Evolutionary conservation across 2,329 filamentous ascomycete genomes (phyloP), one percentile per base, ranked within the genome.

Genomic region (Xylaria sp.): DNA sequence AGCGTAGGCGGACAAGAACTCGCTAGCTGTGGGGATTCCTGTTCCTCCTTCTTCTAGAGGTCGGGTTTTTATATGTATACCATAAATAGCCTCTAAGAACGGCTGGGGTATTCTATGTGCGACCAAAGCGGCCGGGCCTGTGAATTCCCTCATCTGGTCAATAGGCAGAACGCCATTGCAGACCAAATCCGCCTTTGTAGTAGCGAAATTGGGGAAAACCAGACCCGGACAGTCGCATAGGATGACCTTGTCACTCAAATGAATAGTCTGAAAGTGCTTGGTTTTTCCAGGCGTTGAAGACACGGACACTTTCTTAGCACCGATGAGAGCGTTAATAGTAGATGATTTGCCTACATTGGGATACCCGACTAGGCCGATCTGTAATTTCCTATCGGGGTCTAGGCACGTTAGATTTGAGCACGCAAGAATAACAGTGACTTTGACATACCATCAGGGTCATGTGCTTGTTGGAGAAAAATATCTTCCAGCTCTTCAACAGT

Each of bases 291-390:
- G 95, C 1, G 95, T 99, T 14, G 94, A 90, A 15, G 95, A 99
- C 40, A 99, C 96, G 0, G 94, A 98, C 5, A 99, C 95, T 80
- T 98, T 99, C 82, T 98, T 99, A 58, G 95, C 89, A 53, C 96
- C 96, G 61, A 98, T 94, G n/a, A 99, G 86, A 43, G 95, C 94
- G 80, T 99, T 99, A 84, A 99, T 99, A 15, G 95, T 99, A 51
- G 94, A 97, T 1, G 96, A 99, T 80, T 99, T 99, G 79, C 95
- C 95, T 67, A 99, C 95, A 80, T 99, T 99, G 73, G 95, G 95
- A 78, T 99, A 99, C 62, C 95, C 95, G 38, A 99, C 95, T 19
- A 99, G 83, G 71, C 95, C 95, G 69, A 99, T 95, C 67, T 92
- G 89, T 4, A 94, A 89, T 77, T 96, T 97, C 66, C 78, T 78